Conservation (phyloP, 1,284 basidiomycete genomes). For the Trametes versicolor region DNA sequence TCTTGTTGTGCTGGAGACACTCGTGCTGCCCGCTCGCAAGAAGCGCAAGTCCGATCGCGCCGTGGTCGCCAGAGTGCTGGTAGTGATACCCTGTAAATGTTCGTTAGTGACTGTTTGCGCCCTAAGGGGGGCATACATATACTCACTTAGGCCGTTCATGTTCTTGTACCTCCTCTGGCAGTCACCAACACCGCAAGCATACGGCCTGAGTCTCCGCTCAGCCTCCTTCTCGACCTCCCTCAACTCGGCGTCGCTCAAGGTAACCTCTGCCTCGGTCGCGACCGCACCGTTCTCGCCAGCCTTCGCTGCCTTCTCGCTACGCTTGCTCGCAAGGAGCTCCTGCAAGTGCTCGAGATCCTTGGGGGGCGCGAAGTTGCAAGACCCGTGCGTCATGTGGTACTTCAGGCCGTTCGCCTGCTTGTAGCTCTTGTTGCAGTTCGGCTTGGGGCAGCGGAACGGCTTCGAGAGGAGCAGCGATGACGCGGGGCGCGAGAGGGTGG, state of each 20-base stretch:
- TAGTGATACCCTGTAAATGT: slow-evolving; percentile 83
- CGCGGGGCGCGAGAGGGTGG: slow-evolving; percentile 61
- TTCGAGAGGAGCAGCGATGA: slow-evolving; percentile 73
- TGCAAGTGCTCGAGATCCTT: slow-evolving; percentile 81
- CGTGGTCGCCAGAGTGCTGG: slow-evolving; percentile 96
- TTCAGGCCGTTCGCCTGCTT: slow-evolving; percentile 98
- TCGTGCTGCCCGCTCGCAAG: slow-evolving; percentile 88
- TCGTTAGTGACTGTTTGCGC: neutral
- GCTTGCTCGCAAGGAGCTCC: slow-evolving; percentile 70
- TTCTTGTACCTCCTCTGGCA: slow-evolving; percentile 97
- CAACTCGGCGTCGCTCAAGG: slow-evolving; percentile 71
- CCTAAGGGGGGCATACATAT: neutral
- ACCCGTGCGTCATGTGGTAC: slow-evolving; percentile 96
- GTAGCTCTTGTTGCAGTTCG: slow-evolving; percentile 98
- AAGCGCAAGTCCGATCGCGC: slow-evolving; percentile 85
- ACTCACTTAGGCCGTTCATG: slow-evolving; percentile 88
- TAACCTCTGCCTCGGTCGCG: slow-evolving; percentile 27
- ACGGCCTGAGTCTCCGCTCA: slow-evolving; percentile 83
- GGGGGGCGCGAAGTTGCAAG: slow-evolving; percentile 90
- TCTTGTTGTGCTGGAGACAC: slow-evolving; percentile 49
- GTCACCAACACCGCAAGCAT: slow-evolving; percentile 90
- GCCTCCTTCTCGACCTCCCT: slow-evolving; percentile 84
- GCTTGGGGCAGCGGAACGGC: slow-evolving; percentile 96
- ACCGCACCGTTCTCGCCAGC: slow-evolving; percentile 38
- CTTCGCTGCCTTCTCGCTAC: slow-evolving; percentile 45